Base-by-base conservation (phyloP, 495 filamentous ascomycete genomes). In the Hypomontagnella monticulosa region DNA sequence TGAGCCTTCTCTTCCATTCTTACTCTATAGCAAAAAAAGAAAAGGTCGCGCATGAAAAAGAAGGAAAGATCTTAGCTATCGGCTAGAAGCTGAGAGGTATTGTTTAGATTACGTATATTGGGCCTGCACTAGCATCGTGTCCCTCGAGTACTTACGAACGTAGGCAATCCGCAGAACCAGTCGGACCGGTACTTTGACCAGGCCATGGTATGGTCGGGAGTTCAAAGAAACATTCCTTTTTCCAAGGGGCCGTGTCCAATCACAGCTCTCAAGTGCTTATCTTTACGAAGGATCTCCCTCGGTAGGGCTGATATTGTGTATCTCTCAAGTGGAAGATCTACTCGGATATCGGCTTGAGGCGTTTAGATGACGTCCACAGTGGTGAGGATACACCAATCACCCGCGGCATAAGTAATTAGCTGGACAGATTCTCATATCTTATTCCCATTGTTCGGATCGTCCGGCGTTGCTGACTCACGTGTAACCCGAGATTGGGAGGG, bases 1-100 rank as follows among this genome's bases (percentile, higher is more conserved):
- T 40, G 42, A 6, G 10, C 50, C 47, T 70, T 66, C 57, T 70
- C 66, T 42, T 47, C 61, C 59, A 63, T 68, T 18, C 10, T n/a
- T n/a, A n/a, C n/a, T 63, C 27, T 23, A 36, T n/a, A 19, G 10
- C 36, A 50, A 32, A 36, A 32, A 36, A 18, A n/a, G n/a, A n/a
- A n/a, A n/a, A n/a, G n/a, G 23, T 51, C 36, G 40, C 38, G 18
- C 15, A 20, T 50, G 40, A 10, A 9, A 15, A 47, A 19, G n/a
- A 33, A n/a, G 50, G 36, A 56, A 36, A 66, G 23, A 36, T 42
- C 46, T 64, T 30, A 33, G 14, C 18, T 27, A 12, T 18, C 16
- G 37, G 16, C 34, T 12, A 27, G 56, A 51, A 51, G 57, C 57
- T 49, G 47, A 50, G 36, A 41, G 46, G 50, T 16, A 50, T 36